phyloP scores from a whole-genome alignment of 345 rosid species.

The Syzygium oleosum region DNA sequence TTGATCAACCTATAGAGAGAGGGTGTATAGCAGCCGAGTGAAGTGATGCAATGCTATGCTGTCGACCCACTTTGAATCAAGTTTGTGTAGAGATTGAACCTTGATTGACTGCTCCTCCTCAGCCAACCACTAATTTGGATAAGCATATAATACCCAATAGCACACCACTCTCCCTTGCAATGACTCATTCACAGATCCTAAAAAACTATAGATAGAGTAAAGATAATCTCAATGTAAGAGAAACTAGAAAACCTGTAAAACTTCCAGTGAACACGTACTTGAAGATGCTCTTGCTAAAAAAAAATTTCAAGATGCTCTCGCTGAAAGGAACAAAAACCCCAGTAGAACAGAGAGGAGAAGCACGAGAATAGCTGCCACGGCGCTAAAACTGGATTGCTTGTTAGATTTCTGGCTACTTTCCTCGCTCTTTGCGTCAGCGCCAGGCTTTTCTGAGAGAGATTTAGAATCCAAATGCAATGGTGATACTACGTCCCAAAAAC shows the following conservation, averaged over 20 bases:
- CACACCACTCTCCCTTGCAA: not conserved
- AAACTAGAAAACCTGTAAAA: not conserved
- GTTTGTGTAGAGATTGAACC: not conserved
- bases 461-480: slow-evolving; percentile 12
- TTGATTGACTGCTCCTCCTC: not conserved
- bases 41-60: not conserved
- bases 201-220: not conserved
- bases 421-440: not conserved
- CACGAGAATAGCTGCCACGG: slow-evolving; percentile 33
- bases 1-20: not conserved
- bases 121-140: not conserved
- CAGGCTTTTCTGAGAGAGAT: slow-evolving; percentile 14
- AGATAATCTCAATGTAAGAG: not conserved
- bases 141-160: not conserved
- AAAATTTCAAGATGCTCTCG: not conserved
- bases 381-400: slow-evolving; percentile 2
- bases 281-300: not conserved
- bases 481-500: slow-evolving; percentile 59
- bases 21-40: not conserved
- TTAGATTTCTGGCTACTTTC: slow-evolving; percentile 1
- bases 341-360: slow-evolving; percentile 42
- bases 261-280: not conserved
- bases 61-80: not conserved
- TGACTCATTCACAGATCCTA: not conserved
- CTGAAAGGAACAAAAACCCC: slow-evolving; percentile 31